A percentile compares a stretch with the other conserved stretches of the same genome.
Conservation (phyloP, 768 basidiomycete genomes). For the Cystoderma amianthinum region DNA sequence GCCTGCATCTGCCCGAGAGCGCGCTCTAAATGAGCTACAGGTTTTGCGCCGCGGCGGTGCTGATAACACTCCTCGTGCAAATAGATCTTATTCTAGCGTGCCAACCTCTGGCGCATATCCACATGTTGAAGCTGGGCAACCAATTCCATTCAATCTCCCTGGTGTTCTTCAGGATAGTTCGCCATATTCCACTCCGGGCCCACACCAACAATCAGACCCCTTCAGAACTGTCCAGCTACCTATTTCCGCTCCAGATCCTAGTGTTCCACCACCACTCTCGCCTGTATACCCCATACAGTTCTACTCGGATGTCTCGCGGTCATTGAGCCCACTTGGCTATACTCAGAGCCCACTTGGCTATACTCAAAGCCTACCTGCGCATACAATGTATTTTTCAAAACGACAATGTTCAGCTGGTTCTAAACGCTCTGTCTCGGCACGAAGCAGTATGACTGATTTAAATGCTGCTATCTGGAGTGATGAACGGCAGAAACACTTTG, state of each 20-base stretch:
- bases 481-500: conserved; percentile 13
- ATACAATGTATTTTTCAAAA: background rate
- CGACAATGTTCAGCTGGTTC: background rate
- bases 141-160: no score
- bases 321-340: background rate
- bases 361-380: background rate
- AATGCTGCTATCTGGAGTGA: no score
- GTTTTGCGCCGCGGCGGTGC: no score
- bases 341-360: no score
- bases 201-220: background rate
- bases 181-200: background rate
- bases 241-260: background rate
- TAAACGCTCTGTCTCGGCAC: background rate
- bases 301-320: background rate
- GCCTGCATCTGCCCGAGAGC: background rate
- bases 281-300: background rate
- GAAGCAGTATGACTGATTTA: conserved; percentile 8
- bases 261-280: background rate
- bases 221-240: background rate
- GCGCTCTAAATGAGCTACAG: background rate
- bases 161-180: no score
- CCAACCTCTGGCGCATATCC: background rate
- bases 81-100: background rate
- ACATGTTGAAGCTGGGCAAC: background rate
- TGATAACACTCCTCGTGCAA: background rate